These are phyloP conservation scores for Pichia sp. DNA, from an alignment of 1,139 yeast species.

Conservation along the genomic window DNA sequence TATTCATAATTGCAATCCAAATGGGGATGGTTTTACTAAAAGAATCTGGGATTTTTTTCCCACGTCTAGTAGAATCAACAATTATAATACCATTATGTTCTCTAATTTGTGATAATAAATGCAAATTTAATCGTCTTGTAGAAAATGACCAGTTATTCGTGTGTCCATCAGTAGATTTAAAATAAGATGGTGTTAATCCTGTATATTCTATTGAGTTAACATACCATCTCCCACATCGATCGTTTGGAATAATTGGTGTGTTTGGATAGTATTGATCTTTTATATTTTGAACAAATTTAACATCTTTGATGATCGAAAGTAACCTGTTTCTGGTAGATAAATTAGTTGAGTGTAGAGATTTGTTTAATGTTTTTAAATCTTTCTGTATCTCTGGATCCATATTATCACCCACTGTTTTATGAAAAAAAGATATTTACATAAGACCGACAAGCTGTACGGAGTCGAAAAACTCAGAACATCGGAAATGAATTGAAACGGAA, in stretches of 20 bases:
- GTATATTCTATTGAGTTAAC: conserved; percentile 40
- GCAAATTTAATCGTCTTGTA: conserved; percentile 64
- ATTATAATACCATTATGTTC: conserved; percentile 45
- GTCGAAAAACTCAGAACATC: background rate
- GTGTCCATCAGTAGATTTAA: conserved; percentile 91
- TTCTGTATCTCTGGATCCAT: conserved; percentile 20
- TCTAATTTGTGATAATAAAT: conserved; percentile 47
- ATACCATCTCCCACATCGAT: conserved; percentile 88
- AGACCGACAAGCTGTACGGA: no score
- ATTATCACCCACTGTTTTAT: no score
- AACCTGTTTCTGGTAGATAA: conserved; percentile 53
- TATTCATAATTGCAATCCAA: conserved; percentile 81
- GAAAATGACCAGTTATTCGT: conserved; percentile 75
- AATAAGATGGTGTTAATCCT: conserved; percentile 47
- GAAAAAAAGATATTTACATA: no score
- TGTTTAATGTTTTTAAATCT: conserved; percentile 15
- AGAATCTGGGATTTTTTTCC: conserved; percentile 82
- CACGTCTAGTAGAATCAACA: conserved; percentile 83
- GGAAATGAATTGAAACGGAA: no score
- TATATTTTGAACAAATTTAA: conserved; percentile 34
- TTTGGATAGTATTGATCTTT: conserved; percentile 24
- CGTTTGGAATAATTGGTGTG: conserved; percentile 60
- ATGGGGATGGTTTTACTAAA: conserved; percentile 80
- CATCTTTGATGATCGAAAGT: conserved; percentile 63
- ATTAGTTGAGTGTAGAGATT: conserved; percentile 12